Base-by-base conservation (phyloP, 1,284 basidiomycete genomes). In the Microbotryomycetes sp. region DNA sequence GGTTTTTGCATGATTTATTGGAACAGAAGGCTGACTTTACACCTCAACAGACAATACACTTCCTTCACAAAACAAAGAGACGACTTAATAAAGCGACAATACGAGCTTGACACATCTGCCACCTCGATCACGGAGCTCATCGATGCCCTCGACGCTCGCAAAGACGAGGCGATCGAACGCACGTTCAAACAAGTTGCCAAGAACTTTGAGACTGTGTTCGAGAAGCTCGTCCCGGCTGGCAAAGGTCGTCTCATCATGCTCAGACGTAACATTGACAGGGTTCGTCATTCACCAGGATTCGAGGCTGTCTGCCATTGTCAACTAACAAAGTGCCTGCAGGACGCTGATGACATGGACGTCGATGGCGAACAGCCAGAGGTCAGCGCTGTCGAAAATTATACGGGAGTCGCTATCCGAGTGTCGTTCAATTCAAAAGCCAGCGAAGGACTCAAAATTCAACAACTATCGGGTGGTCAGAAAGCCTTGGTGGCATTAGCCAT, bases 381-480 rank as follows among this genome's bases (percentile, higher is more conserved):
- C 19, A 80, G 81, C 50, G 82, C 82, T 4, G 63, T 97, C 54
- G 93, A 97, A 72, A 93, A 89, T 74, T 97, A 98, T 74, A 97
- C 91, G 0, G 94, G 96, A 15, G 88, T 99, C 4, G 88, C 92
- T 0, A 98, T 99, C 76, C 91, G 94, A 77, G 93, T 98, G 3
- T 97, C 93, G 1, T 99, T 99, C 82, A 97, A 97, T 78, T 96
- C 92, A 2, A 97, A 97, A 77, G 86, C 88, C 14, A 92, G 97
- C 74, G 94, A 97, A 76, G 94, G 94, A 0, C 80, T 97, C 64
- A 84, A 91, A 58, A 96, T 99, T 71, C 92, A 96, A 74, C 96
- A 99, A 75, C 78, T 99, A 5, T 97, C 93, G 2, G 96, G 96
- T 56, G 96, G 96, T 6, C 96, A 99, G 73, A 98, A 98, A 75